These are phyloP conservation scores for Parachlorella kessleri DNA, from an alignment of 139 green algal species.

Conservation along the genomic window DNA sequence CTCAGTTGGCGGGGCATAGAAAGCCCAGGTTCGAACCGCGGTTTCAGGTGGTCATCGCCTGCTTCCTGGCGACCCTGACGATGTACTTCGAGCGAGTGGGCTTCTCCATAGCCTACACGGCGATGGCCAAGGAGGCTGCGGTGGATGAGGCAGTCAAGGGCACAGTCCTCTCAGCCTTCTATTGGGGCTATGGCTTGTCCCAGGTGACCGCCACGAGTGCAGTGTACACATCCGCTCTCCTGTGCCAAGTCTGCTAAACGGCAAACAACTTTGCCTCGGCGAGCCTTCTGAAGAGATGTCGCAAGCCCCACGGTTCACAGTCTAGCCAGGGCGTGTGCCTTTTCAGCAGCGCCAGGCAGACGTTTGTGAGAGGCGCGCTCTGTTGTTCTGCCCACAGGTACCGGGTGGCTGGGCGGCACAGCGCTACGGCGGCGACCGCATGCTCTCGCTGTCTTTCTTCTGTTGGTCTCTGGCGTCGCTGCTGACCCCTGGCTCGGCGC, in stretches of 20 bases:
- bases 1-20: neutral
- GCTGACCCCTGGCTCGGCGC: conserved; percentile 67
- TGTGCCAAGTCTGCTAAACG: no score
- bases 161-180: conserved; percentile 95
- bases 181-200: conserved; percentile 94
- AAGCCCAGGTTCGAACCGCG: conserved; percentile 45
- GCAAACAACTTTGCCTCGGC: no score
- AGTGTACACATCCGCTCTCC: no score
- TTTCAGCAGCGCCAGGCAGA: no score
- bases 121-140: conserved; percentile 65
- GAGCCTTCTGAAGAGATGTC: no score
- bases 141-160: conserved; percentile 84
- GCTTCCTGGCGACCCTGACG: conserved; percentile 87
- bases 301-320: no score
- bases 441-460: conserved; percentile 83
- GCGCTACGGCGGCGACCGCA: conserved; percentile 82
- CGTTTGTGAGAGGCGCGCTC: no score
- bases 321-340: no score
- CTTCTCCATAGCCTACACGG: conserved; percentile 96
- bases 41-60: conserved; percentile 65
- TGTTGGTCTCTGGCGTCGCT: conserved; percentile 81
- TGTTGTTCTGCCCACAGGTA: conserved; percentile 68
- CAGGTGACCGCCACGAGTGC: conserved; percentile 61
- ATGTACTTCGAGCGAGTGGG: conserved; percentile 95
- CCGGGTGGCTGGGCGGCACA: conserved; percentile 93